Conservation (phyloP, 2,329 filamentous ascomycete genomes). For the Ascochyta fabae region DNA sequence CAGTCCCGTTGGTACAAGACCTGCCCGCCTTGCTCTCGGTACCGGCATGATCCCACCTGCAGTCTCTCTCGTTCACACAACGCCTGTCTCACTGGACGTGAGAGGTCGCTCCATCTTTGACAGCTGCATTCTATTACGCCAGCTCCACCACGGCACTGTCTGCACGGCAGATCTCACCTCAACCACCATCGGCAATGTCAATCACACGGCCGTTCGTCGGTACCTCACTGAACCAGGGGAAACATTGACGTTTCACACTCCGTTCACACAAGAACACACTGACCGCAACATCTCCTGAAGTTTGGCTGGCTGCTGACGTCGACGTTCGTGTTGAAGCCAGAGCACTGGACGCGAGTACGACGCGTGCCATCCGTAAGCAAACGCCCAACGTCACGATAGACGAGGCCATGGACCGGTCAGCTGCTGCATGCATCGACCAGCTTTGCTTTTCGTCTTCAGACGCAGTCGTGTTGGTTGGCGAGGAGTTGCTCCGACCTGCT, state of each 20-base stretch:
- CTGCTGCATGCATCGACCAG: constrained; percentile 18
- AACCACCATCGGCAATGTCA: constrained; percentile 13
- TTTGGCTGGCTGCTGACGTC: neutral
- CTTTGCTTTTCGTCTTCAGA: constrained; percentile 15
- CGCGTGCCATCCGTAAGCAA: constrained; percentile 7
- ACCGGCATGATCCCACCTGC: constrained; percentile 25
- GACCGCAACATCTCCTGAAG: constrained; percentile 1
- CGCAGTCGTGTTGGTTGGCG: constrained; percentile 17
- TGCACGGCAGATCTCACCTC: constrained; percentile 5
- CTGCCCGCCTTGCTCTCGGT: constrained; percentile 6
- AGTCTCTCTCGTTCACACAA: constrained; percentile 15
- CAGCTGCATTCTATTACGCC: constrained; percentile 15
- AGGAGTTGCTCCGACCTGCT: constrained; percentile 23
- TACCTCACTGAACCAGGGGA: neutral
- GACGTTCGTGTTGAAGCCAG: constrained; percentile 1
- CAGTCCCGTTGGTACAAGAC: constrained; percentile 10
- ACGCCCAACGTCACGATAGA: constrained; percentile 7
- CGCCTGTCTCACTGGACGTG: constrained; percentile 21
- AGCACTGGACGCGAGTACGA: constrained; percentile 7
- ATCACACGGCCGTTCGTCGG: constrained; percentile 16
- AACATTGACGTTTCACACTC: constrained; percentile 12
- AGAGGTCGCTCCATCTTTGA: constrained; percentile 32
- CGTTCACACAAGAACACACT: constrained; percentile 1
- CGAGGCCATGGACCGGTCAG: constrained; percentile 19
- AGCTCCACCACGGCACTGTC: constrained; percentile 8